phyloP scores from a whole-genome alignment of 1,284 basidiomycete species.

The Wolfiporia cocos region DNA sequence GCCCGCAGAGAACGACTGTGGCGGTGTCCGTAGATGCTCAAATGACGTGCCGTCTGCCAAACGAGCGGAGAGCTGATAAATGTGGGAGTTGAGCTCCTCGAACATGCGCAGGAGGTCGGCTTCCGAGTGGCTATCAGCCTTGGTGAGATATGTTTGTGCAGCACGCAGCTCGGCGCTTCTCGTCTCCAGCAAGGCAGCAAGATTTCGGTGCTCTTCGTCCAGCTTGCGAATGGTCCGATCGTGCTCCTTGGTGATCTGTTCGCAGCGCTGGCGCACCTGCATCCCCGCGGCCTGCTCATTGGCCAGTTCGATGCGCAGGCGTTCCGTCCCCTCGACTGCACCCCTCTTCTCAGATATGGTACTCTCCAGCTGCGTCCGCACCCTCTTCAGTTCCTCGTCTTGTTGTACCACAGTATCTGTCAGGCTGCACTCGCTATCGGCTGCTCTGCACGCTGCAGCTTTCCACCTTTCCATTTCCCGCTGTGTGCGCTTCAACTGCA shows the following conservation, averaged over 20 bases:
- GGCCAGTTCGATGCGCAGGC: no score
- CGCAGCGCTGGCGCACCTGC: neutral
- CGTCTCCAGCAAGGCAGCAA: constrained; percentile 26
- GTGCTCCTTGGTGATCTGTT: neutral
- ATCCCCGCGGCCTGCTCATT: no score
- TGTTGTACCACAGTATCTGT: no score
- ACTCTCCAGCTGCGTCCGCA: no score
- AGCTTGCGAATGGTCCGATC: neutral
- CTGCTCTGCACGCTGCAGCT: no score
- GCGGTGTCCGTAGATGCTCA: neutral
- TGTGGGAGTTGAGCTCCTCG: constrained; percentile 39
- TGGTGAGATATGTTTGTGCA: constrained; percentile 38
- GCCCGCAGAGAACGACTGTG: no score
- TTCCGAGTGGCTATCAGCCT: constrained; percentile 36
- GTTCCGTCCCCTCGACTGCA: no score
- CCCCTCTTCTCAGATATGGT: no score
- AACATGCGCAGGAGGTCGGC: constrained; percentile 39
- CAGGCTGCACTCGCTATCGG: no score
- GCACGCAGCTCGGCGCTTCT: constrained; percentile 37
- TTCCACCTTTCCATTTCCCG: no score
- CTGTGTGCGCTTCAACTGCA: no score
- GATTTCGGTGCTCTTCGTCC: neutral
- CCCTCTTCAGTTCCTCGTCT: no score
- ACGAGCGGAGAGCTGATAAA: constrained; percentile 14
- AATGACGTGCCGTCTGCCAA: neutral